Evolutionary conservation across 108 stramenopile species (phyloP).

Genomic region (Fragilariopsis cylindrus): DNA sequence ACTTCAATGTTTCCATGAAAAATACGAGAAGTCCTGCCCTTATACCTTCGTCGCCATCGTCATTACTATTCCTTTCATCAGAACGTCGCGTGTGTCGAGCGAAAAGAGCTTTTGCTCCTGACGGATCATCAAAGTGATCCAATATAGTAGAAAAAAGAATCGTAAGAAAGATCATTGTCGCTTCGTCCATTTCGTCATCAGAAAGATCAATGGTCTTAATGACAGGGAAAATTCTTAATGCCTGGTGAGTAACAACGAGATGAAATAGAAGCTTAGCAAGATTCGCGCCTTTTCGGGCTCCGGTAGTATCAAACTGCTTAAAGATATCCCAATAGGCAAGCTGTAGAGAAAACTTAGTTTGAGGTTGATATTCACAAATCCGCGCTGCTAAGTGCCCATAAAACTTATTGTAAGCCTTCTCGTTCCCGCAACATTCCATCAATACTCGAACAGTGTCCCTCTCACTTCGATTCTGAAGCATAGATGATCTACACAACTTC

Average conservation of each 20-base stretch:
- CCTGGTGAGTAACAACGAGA: conserved; percentile 67
- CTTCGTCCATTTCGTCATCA: conserved; percentile 70
- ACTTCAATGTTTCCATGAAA: conserved; percentile 77
- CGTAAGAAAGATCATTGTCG: conserved; percentile 69
- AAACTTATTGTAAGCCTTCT: conserved; percentile 91
- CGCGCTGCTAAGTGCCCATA: conserved; percentile 89
- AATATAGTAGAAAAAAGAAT: conserved; percentile 72
- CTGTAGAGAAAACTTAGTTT: conserved; percentile 91
- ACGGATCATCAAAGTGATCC: conserved; percentile 58
- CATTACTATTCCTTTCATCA: conserved; percentile 20
- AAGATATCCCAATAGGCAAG: conserved; percentile 95
- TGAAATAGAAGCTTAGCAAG: conserved; percentile 87
- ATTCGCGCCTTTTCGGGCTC: conserved; percentile 81
- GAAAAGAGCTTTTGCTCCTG: conserved; percentile 54
- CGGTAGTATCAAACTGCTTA: conserved; percentile 83
- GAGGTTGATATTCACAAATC: conserved; percentile 88
- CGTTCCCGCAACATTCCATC: conserved; percentile 91
- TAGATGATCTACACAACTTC: conserved; percentile 78
- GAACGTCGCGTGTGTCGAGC: neutral
- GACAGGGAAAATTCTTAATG: conserved; percentile 65
- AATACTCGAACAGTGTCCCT: conserved; percentile 93
- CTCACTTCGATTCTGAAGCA: conserved; percentile 85
- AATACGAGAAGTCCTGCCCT: conserved; percentile 75
- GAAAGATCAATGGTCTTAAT: conserved; percentile 80
- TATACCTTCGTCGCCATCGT: conserved; percentile 46